phyloP scores from a whole-genome alignment of 768 basidiomycete genomes.

The Boletus bicolor region DNA sequence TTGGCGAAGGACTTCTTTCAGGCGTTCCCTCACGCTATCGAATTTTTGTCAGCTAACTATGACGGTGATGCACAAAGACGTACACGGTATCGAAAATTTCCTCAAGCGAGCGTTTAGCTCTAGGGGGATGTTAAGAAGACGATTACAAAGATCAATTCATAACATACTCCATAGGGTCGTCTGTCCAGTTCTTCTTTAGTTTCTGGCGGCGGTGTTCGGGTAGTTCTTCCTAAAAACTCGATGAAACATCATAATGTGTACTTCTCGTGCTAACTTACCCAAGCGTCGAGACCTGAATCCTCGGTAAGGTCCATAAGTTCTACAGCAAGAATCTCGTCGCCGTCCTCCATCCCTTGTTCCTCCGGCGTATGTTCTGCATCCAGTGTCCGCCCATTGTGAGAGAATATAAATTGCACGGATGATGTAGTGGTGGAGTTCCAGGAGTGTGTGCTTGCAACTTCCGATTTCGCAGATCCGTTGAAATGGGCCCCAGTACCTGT shows the following conservation, averaged over 20 bases:
- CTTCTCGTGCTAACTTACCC: slow-evolving; percentile 42
- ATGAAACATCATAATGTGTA: neutral
- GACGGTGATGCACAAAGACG: slow-evolving; percentile 29
- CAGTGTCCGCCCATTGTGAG: slow-evolving; percentile 75
- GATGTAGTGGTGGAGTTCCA: slow-evolving; percentile 38
- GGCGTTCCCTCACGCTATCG: slow-evolving; percentile 72
- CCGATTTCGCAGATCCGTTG: slow-evolving; percentile 52
- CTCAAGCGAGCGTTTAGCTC: slow-evolving; percentile 71
- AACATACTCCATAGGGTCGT: slow-evolving; percentile 70
- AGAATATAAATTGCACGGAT: slow-evolving; percentile 79
- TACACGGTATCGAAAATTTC: slow-evolving; percentile 87
- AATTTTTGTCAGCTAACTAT: slow-evolving; percentile 1
- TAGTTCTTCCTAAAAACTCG: slow-evolving; percentile 53
- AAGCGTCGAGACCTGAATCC: slow-evolving; percentile 55
- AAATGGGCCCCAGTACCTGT: slow-evolving; percentile 28
- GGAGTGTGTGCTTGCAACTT: slow-evolving; percentile 45
- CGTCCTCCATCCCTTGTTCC: slow-evolving; percentile 83
- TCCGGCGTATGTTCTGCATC: slow-evolving; percentile 83
- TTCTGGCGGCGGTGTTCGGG: slow-evolving; percentile 62
- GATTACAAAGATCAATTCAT: neutral
- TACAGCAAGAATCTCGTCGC: slow-evolving; percentile 84
- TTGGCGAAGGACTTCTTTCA: slow-evolving; percentile 83
- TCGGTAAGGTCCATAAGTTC: slow-evolving; percentile 90
- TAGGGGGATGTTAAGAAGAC: slow-evolving; percentile 27
- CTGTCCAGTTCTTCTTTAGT: slow-evolving; percentile 79